Evolutionary conservation across 352 stramenopile genomes (phyloP).

Genomic region (Phytophthora rubi): DNA sequence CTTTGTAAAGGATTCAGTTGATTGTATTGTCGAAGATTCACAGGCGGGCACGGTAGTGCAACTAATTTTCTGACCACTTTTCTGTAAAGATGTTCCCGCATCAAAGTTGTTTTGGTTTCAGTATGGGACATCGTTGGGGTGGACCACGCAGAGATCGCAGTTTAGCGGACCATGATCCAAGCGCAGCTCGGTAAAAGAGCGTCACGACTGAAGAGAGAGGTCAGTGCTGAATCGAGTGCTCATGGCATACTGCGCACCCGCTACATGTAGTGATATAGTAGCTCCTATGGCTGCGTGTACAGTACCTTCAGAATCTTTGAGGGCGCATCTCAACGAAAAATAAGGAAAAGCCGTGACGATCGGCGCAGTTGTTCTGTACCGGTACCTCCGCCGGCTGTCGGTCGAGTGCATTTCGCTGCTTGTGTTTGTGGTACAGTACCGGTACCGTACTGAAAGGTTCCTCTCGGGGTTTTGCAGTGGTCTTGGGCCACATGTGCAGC

Average conservation of each 20-base stretch:
- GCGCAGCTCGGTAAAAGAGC: not conserved
- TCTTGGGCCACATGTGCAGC: not conserved
- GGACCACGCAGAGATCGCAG: not conserved
- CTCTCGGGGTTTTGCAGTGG: too few species aligned
- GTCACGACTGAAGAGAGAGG: not conserved
- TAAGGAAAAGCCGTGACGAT: not conserved
- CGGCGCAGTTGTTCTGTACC: not conserved
- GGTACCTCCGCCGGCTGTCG: not conserved
- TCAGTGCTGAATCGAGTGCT: not conserved
- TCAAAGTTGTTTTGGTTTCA: constrained; percentile 3
- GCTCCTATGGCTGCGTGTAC: too few species aligned
- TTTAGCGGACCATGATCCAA: not conserved
- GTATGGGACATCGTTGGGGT: not conserved
- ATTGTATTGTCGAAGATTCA: not conserved
- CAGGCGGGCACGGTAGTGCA: constrained; percentile 1
- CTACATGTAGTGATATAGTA: too few species aligned
- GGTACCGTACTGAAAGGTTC: too few species aligned
- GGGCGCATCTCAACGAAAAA: not conserved
- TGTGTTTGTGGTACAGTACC: not conserved
- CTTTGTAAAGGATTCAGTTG: not conserved
- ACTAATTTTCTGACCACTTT: constrained; percentile 3
- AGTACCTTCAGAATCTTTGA: too few species aligned
- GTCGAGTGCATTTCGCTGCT: not conserved
- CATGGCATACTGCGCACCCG: too few species aligned
- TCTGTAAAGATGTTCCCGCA: not conserved